Conservation (phyloP, 148 eudicot species). For the Silene uniflora region DNA sequence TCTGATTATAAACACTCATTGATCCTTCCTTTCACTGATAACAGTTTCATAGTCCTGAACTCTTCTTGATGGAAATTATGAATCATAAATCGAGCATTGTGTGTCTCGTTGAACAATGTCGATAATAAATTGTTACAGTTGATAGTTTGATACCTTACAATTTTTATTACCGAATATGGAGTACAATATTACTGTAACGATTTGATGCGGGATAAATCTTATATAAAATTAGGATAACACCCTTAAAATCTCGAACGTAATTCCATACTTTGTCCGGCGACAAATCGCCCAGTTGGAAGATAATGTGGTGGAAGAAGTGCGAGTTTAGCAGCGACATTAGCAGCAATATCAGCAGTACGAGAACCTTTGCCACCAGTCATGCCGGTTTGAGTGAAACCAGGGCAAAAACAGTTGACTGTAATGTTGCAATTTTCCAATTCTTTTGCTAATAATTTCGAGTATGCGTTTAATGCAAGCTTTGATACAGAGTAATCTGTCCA, state of each 20-base stretch:
- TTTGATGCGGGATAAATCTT: not conserved
- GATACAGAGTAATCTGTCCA: constrained; percentile 96
- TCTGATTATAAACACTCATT: no score
- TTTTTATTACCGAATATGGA: no score
- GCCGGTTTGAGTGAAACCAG: constrained; percentile 76
- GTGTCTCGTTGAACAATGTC: no score
- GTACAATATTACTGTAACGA: no score
- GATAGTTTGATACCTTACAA: no score
- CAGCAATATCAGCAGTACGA: constrained; percentile 62
- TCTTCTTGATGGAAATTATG: no score
- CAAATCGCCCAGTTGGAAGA: constrained; percentile 65
- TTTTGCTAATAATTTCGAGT: constrained; percentile 65
- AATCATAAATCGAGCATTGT: no score
- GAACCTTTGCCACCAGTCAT: constrained; percentile 86
- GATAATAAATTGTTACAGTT: no score
- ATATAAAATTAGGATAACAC: not conserved
- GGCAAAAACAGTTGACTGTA: constrained; percentile 78
- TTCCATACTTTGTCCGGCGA: constrained; percentile 29
- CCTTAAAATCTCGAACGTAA: constrained; percentile 46
- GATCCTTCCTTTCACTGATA: no score
- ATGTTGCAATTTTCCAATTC: constrained; percentile 35
- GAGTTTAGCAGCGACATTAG: constrained; percentile 44
- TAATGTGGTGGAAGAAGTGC: constrained; percentile 49
- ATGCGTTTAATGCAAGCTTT: constrained; percentile 74
- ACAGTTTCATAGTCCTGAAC: no score